Percentiles rank a stretch among this genome's conserved stretches.
phyloP scores from a whole-genome alignment of 441 rosid species.

The Manihot esculenta region DNA sequence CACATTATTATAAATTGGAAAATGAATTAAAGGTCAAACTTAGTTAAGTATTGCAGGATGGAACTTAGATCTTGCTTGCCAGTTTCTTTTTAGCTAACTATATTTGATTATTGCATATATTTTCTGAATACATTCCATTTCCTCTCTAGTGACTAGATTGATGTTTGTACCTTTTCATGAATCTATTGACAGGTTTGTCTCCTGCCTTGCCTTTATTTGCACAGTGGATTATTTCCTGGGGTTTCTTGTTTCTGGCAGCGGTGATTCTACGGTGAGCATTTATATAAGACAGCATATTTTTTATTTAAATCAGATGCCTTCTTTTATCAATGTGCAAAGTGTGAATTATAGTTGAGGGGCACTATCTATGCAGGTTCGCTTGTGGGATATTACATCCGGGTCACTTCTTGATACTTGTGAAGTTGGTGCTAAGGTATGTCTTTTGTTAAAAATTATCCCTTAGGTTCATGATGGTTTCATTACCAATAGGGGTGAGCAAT shows the following conservation, averaged over 20 bases:
- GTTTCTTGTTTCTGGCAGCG: conserved; percentile 89
- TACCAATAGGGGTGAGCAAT: too few species aligned
- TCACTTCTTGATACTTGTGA: conserved; percentile 82
- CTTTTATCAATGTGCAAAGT: conserved; percentile 8
- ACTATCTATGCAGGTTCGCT: conserved; percentile 58
- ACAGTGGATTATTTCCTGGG: conserved; percentile 51
- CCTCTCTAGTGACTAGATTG: background rate
- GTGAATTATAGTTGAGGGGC: conserved; percentile 19
- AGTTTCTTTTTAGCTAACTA: background rate
- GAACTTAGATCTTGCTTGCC: background rate
- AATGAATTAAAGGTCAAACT: conserved; percentile 1
- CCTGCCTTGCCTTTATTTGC: conserved; percentile 67
- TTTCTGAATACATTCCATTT: background rate
- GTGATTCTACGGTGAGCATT: conserved; percentile 82
- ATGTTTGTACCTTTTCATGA: conserved; percentile 10
- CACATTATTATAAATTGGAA: background rate
- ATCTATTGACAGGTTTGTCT: conserved; percentile 57
- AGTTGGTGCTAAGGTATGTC: conserved; percentile 61
- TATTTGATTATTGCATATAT: background rate
- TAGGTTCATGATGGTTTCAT: conserved; percentile 2
- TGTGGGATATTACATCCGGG: conserved; percentile 84
- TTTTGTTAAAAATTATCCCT: background rate
- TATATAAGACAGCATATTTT: conserved; percentile 13
- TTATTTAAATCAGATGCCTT: conserved; percentile 6
- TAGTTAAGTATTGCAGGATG: background rate